Percentiles rank a stretch among this genome's conserved stretches.
Conservation (phyloP, 306 rosid genomes). For the Vachellia collinsii region DNA sequence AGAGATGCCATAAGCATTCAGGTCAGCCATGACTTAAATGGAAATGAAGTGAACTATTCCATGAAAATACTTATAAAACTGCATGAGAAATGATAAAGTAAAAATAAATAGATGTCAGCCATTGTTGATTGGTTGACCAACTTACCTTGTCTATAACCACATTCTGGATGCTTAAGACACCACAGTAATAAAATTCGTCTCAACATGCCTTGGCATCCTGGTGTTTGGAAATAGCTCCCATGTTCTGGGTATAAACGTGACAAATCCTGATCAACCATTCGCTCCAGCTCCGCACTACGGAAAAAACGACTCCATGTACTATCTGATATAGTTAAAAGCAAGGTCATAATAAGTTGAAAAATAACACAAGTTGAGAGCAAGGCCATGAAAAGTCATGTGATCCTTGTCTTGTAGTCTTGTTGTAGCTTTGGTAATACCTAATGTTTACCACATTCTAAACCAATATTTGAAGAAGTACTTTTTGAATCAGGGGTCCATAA, state of each 20-base stretch:
- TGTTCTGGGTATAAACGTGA: constrained; percentile 95
- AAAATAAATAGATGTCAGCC: constrained; percentile 8
- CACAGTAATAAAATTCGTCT: constrained; percentile 90
- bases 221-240: constrained; percentile 91
- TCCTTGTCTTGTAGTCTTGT: neutral
- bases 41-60: neutral
- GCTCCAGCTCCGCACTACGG: constrained; percentile 91
- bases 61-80: neutral
- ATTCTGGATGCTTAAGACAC: constrained; percentile 95
- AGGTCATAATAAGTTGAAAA: neutral
- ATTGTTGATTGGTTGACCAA: constrained; percentile 29
- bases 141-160: constrained; percentile 92
- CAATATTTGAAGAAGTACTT: neutral
- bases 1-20: neutral
- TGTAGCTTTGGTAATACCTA: constrained; percentile 15
- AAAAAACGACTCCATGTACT: constrained; percentile 99
- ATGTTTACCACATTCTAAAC: constrained; percentile 11
- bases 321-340: constrained; percentile 47
- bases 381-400: neutral
- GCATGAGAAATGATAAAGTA: neutral
- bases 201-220: constrained; percentile 93
- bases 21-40: neutral
- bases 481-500: constrained; percentile 16
- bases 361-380: neutral
- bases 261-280: constrained; percentile 96